Evolutionary conservation across 1,139 yeast species (phyloP), one percentile per base, ranked within the genome.

Genomic region (Saccharomycopsis hybrid): DNA sequence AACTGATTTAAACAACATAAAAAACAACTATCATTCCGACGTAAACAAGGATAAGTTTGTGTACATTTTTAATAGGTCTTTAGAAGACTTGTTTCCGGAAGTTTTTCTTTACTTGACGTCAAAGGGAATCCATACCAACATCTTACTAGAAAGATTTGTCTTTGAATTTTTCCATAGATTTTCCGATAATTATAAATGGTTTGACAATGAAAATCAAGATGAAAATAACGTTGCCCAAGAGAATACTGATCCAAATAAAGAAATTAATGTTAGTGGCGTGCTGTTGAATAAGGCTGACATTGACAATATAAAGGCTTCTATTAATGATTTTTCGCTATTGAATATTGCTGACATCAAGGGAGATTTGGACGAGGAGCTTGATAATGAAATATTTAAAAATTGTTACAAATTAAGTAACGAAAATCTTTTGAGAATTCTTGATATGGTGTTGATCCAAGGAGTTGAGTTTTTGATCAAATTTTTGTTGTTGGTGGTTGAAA

Each of bases 81-180:
- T 53, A 41, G 56, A 53, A 36, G 53, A 53, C 40, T 37, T 44
- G 11, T 53, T 48, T 25, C 56, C 56, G 5, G 56, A 53, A 43
- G 44, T 53, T 7, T 47, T 51, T 13, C 31, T 53, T 24, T 47
- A 48, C 43, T 30, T 53, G 7, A 46, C 56, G 7, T 40, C 50
- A 4, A 48, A 51, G 25, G 56, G 56, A 4, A 52, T 53, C 4
- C 29, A 38, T 11, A 48, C 56, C 7, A 48, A 51, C 40, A 32
- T 51, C 4, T 30, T 53, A 5, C 5, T 53, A 5, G 54, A 53
- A 37, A 37, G 50, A 24, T 51, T 44, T 31, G 47, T 53, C 9
- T 51, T 46, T 41, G 54, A 53, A 27, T 53, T 53, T 41, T 53
- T 53, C 30, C 44, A 51, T 41, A 30, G 51, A 41, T 50, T 49